Base-by-base conservation (phyloP, 2,329 filamentous ascomycete species). In the Colletotrichum spaethianum region DNA sequence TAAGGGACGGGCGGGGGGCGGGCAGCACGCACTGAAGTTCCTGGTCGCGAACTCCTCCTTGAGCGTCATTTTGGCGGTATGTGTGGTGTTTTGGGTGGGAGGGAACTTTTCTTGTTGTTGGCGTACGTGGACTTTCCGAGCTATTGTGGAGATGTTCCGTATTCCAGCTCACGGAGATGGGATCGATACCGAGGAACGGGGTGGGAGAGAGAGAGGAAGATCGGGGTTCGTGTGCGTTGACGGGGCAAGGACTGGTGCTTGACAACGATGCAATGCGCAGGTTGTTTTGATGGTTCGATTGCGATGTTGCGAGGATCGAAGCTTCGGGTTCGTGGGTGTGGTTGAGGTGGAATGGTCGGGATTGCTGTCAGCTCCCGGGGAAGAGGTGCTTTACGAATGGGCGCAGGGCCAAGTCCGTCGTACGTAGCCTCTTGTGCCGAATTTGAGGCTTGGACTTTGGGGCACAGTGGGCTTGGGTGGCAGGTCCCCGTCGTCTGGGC, bases 31-130 rank as follows among this genome's bases (percentile, higher is more conserved):
- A 93, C 91, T 93, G 84, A 93, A 93, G 84, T 93, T 93, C 79
- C 92, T 87, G 73, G 91, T 92, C 80, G 88, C 88, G 80, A 93
- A 92, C 83, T 93, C 91, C 79, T 93, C 91, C 83, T 89, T 89
- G 84, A 93, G 87, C 81, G 90, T 89, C 91, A 93, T 93, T 75
- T 84, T 91, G 86, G 77, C 79, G 78, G 75, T 77, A 70, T 69
- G 62, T 73, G 64, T 60, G 66, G 50, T 57, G 59, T 31, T 50
- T 62, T 31, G 57, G 65, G 63, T 23, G 70, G 57, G 44, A 42
- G 61, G 57, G 52, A 31, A 56, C 44, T 67, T 40, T 65, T 70
- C 42, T 70, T 28, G 67, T 57, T 61, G 65, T 70, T 56, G 67
- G 63, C 73, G 73, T 69, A 70, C 72, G 60, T 65, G 72, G 66